Percentiles rank a stretch among this genome's conserved stretches.
Conservation (phyloP, 306 rosid genomes). For the Prunus dulcis region DNA sequence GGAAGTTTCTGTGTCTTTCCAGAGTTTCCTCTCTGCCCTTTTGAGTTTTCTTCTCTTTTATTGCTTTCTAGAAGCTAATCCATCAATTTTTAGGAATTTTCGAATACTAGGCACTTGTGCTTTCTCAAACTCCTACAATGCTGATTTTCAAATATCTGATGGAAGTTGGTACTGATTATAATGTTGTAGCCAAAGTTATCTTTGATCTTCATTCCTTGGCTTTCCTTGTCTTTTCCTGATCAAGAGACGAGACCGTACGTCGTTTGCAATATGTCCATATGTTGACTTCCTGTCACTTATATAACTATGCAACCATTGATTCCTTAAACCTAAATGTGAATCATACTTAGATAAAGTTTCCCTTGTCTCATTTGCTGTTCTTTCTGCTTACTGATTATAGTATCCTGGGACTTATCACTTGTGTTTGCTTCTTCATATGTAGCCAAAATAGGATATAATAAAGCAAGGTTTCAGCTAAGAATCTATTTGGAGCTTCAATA, state of each 20-base stretch:
- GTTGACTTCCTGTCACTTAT: too few relatives aligned
- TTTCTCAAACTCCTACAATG: not conserved
- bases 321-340: too few relatives aligned
- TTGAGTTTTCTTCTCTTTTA: too few relatives aligned
- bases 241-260: not conserved
- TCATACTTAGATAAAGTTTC: too few relatives aligned
- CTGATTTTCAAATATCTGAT: not conserved
- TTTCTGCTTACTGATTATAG: not conserved
- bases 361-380: not conserved
- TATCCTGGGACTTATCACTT: not conserved
- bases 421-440: not conserved
- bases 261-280: too few relatives aligned
- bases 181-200: not conserved
- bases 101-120: not conserved
- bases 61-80: too few relatives aligned
- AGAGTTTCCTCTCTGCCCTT: too few relatives aligned
- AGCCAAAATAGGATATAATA: not conserved
- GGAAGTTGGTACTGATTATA: not conserved
- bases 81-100: too few relatives aligned
- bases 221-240: not conserved
- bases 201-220: not conserved
- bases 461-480: not conserved
- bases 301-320: too few relatives aligned
- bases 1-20: too few relatives aligned
- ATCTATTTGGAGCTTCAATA: not conserved